phyloP scores from a whole-genome alignment of 208 protist genomes.

The Wallacemonas sp. region DNA sequence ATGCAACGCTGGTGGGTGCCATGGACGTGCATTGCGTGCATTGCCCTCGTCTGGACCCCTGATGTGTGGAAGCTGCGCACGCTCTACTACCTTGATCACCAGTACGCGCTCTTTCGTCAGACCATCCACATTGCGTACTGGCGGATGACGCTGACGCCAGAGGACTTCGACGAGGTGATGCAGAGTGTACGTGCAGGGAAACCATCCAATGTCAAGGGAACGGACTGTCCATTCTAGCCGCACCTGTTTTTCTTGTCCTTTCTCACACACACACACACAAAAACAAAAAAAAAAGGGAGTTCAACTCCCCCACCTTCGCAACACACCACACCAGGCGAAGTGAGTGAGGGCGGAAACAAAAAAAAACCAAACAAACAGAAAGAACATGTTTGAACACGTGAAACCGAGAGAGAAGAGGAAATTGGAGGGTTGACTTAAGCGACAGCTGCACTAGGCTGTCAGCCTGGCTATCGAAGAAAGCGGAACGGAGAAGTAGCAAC shows the following conservation, averaged over 20 bases:
- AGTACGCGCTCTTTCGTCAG: conserved; percentile 69
- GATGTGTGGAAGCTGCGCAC: conserved; percentile 87
- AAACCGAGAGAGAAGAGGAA: too few relatives aligned
- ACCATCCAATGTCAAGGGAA: conserved; percentile 42
- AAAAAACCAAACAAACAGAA: too few relatives aligned
- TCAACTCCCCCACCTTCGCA: too few relatives aligned
- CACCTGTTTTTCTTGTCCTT: neutral
- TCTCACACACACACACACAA: conserved; percentile 12
- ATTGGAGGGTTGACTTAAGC: too few relatives aligned
- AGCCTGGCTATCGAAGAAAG: too few relatives aligned
- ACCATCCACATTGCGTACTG: conserved; percentile 78
- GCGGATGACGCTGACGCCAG: conserved; percentile 62
- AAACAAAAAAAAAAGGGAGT: neutral
- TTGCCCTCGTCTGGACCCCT: conserved; percentile 63
- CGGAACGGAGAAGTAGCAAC: too few relatives aligned
- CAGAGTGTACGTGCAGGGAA: conserved; percentile 47
- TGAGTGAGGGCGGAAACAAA: too few relatives aligned
- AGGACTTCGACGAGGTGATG: conserved; percentile 65
- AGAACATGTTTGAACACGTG: too few relatives aligned
- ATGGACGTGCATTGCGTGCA: conserved; percentile 52
- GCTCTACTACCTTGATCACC: conserved; percentile 67
- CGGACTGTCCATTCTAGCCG: conserved; percentile 75
- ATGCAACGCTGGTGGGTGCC: conserved; percentile 89
- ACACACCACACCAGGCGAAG: conserved; percentile 1
- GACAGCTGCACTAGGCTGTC: too few relatives aligned